Evolutionary conservation across 306 rosid genomes (phyloP).

Genomic region (Psophocarpus tetragonolobus): DNA sequence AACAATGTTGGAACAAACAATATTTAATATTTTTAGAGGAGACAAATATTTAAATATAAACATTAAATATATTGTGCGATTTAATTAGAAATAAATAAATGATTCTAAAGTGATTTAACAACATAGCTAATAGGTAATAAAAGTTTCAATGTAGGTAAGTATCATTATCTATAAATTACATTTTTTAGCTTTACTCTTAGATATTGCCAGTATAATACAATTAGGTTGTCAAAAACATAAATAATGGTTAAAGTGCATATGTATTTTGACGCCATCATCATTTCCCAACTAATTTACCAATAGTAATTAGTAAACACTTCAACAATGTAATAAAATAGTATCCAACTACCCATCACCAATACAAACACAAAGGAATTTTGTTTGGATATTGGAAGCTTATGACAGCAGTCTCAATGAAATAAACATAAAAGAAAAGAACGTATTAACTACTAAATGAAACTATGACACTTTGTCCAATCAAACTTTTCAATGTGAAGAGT

Average conservation of each 20-base stretch:
- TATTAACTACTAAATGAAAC: neutral
- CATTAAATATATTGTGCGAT: too few relatives aligned
- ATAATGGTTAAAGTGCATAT: conserved; percentile 19
- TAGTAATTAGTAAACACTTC: conserved; percentile 19
- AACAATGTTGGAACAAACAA: too few relatives aligned
- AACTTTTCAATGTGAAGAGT: neutral
- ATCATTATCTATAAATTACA: too few relatives aligned
- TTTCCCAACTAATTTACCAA: neutral
- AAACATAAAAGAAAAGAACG: neutral
- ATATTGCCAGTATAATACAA: conserved; percentile 81
- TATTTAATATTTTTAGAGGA: too few relatives aligned
- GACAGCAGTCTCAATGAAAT: neutral
- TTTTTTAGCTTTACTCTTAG: conserved; percentile 87
- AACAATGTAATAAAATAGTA: conserved; percentile 19
- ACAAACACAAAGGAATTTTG: neutral
- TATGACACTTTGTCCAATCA: conserved; percentile 3
- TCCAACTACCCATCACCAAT: neutral
- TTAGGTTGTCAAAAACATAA: conserved; percentile 63
- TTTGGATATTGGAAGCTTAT: conserved; percentile 23
- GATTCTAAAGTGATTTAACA: too few relatives aligned
- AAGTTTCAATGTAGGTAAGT: too few relatives aligned
- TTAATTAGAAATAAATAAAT: too few relatives aligned
- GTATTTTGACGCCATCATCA: neutral
- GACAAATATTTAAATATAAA: too few relatives aligned
- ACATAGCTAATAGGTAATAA: too few relatives aligned